Evolutionary conservation across 306 rosid species (phyloP).

Genomic region (Lotus japonicus): DNA sequence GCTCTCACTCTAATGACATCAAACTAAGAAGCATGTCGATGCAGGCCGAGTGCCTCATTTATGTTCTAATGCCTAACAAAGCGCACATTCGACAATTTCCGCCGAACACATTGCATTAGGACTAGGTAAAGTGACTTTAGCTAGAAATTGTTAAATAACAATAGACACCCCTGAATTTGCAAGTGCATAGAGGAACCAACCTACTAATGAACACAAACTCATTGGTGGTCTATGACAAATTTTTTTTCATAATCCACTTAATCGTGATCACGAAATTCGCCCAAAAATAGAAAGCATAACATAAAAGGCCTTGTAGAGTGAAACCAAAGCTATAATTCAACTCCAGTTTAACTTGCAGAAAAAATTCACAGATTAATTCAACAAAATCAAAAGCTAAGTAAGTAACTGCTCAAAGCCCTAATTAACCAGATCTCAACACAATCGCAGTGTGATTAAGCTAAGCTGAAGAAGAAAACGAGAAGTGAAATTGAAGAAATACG

Average conservation of each 20-base stretch:
- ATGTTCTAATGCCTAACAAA: background rate
- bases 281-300: background rate
- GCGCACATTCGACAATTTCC: background rate
- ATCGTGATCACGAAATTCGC: background rate
- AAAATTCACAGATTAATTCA: constrained; percentile 17
- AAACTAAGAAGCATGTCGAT: background rate
- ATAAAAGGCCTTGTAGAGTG: background rate
- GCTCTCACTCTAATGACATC: too few species aligned
- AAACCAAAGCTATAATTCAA: background rate
- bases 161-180: background rate
- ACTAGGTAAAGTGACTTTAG: background rate
- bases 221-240: background rate
- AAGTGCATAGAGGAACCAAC: background rate
- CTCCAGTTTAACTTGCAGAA: constrained; percentile 17
- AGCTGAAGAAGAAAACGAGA: background rate
- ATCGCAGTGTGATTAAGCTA: too few species aligned
- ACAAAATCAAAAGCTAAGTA: constrained; percentile 9
- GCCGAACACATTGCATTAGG: background rate
- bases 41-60: background rate
- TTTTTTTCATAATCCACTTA: background rate
- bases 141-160: background rate
- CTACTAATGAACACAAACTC: too few species aligned
- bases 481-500: background rate
- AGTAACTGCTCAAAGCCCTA: constrained; percentile 7
- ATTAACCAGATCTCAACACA: constrained; percentile 33